Conservation (phyloP, 106 monocot genomes). For the Dendrobium officinale region DNA sequence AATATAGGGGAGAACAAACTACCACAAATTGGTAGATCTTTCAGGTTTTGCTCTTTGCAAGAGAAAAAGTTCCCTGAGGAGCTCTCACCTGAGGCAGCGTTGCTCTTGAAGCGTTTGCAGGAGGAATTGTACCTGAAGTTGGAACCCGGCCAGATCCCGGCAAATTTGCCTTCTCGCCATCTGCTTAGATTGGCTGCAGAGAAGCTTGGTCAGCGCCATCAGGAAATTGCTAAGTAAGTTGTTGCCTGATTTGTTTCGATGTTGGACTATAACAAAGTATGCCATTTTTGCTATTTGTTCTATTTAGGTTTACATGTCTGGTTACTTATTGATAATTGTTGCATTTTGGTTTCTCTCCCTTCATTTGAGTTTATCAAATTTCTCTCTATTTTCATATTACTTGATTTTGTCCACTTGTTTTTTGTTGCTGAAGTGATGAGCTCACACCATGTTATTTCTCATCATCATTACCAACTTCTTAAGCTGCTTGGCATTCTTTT, state of each 20-base stretch:
- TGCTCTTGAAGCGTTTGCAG: slow-evolving; percentile 31
- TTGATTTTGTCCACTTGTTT: background rate
- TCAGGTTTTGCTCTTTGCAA: slow-evolving; percentile 12
- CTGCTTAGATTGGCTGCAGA: slow-evolving; percentile 38
- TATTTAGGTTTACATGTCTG: background rate
- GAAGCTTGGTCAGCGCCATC: slow-evolving; percentile 47
- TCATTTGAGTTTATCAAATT: background rate
- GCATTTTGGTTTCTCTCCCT: background rate
- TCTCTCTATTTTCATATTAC: background rate
- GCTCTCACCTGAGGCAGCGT: slow-evolving; percentile 28
- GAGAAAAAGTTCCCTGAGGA: slow-evolving; percentile 30
- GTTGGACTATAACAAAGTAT: background rate
- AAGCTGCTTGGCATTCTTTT: background rate
- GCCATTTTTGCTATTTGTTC: background rate
- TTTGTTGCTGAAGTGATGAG: background rate
- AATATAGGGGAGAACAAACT: background rate
- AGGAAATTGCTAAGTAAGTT: slow-evolving; percentile 69
- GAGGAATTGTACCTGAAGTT: slow-evolving; percentile 41
- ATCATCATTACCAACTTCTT: background rate
- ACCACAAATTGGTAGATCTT: background rate
- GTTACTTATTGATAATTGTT: background rate
- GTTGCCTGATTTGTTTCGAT: background rate
- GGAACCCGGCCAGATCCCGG: slow-evolving; percentile 14
- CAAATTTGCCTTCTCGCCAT: slow-evolving; percentile 26
- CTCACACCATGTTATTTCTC: background rate